These are phyloP conservation scores for Lithospermum erythrorhizon DNA, from an alignment of 257 asterid species.

Conservation along the genomic window DNA sequence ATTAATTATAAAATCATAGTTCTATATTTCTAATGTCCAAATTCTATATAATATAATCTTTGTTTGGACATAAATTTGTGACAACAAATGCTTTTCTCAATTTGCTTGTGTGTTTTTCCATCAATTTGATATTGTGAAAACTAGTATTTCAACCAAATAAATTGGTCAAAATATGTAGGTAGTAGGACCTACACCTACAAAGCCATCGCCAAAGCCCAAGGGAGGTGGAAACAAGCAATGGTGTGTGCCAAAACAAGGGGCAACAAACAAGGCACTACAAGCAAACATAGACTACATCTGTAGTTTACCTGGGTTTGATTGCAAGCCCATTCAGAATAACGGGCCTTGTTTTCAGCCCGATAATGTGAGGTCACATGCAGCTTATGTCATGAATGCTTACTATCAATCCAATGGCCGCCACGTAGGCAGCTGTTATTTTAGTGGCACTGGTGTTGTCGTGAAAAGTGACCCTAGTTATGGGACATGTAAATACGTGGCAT, in stretches of 20 bases:
- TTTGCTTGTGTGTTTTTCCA: no score
- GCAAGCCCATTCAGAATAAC: conserved; percentile 28
- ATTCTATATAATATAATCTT: no score
- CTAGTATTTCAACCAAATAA: no score
- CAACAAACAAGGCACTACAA: conserved; percentile 13
- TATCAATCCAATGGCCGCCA: conserved; percentile 27
- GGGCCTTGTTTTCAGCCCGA: conserved; percentile 33
- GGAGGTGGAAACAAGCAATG: conserved; percentile 13
- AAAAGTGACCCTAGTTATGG: conserved; percentile 23
- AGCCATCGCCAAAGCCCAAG: neutral
- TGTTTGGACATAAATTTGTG: no score
- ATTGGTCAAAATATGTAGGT: neutral
- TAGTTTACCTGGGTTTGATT: conserved; percentile 27
- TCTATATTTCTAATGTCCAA: no score
- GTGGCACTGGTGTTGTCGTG: conserved; percentile 22
- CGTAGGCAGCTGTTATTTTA: conserved; percentile 24
- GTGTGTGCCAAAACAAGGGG: conserved; percentile 28
- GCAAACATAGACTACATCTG: conserved; percentile 29
- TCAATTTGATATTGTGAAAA: no score
- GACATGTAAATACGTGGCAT: no score
- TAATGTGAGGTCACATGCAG: conserved; percentile 23
- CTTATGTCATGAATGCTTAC: conserved; percentile 33
- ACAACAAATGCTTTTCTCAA: no score
- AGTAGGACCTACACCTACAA: neutral
- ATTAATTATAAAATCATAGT: no score